Evolutionary conservation across 257 asterid genomes (phyloP), one percentile per base, ranked within the genome.

Genomic region (Galeopsis tetrahit): DNA sequence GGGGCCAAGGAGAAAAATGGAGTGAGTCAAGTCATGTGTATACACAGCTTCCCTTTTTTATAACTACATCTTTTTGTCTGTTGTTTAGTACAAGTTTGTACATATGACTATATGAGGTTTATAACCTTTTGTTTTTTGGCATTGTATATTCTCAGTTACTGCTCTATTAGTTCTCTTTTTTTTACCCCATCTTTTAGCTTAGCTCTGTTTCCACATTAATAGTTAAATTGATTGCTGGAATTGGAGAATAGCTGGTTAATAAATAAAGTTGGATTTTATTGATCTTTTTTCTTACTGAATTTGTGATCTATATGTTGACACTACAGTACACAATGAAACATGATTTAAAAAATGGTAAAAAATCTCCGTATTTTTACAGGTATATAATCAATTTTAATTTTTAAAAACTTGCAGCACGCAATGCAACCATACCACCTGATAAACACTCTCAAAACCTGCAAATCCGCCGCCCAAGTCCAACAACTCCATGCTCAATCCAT

Each of bases 401-500:
- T 21, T 0, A 21, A 21, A 21, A 21, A 21, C 28, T 21, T 21
- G 28, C 28, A 1, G 0, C 28, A 21, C 28, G 63, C 15, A 58
- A 78, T 73, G 13, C 88, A 81, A 69, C 66, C 89, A 65, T 75
- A 79, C 4, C 38, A 69, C 46, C 79, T 89, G 71, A 61, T 78
- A 10, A 64, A 61, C 55, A 80, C 58, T 8, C 87, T 89, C 58
- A 85, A 58, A 44, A 63, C 59, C 72, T 87, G 91, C 88, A 89
- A 81, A 76, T 79, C 76, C 69, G 74, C 66, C 40, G 40, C 82
- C 33, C 92, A 88, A 62, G 68, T 91, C 69, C 83, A 81, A 38
- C 95, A 91, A 82, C 65, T 90, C 71, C 95, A 89, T 76, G 95
- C 92, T 31, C 97, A 88, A 60, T 81, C 86, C 81, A 79, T 86